These are phyloP conservation scores for Adiantum capillusveneris DNA, from an alignment of 75 land plant genomes.

Conservation along the genomic window DNA sequence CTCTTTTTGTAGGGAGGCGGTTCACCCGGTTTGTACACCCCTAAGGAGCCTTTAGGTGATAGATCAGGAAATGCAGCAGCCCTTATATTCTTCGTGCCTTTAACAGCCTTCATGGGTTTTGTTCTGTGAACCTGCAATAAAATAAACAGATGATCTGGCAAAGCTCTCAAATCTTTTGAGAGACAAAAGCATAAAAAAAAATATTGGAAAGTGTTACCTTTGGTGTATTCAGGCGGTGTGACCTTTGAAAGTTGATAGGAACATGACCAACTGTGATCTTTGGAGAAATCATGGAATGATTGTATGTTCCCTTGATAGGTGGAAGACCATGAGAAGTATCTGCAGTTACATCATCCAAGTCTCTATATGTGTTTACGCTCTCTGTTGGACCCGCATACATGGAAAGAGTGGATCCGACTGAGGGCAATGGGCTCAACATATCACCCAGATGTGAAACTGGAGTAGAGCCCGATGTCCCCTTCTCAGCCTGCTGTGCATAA, in stretches of 20 bases:
- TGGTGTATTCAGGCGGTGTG: constrained; percentile 19
- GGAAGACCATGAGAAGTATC: constrained; percentile 19
- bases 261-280: constrained; percentile 8
- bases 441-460: constrained; percentile 31
- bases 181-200: not conserved
- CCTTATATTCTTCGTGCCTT: constrained; percentile 31
- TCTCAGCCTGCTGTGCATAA: constrained; percentile 16
- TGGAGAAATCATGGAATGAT: constrained; percentile 22
- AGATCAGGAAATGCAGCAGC: constrained; percentile 23
- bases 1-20: constrained; percentile 38
- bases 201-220: constrained; percentile 11
- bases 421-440: constrained; percentile 15
- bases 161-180: not conserved
- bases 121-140: not conserved
- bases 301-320: constrained; percentile 21
- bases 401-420: constrained; percentile 24
- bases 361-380: constrained; percentile 16
- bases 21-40: constrained; percentile 26
- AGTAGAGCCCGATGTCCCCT: constrained; percentile 15
- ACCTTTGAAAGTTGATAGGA: constrained; percentile 9
- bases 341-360: constrained; percentile 6
- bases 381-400: constrained; percentile 11
- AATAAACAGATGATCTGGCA: not conserved
- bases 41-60: constrained; percentile 21
- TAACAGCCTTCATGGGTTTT: constrained; percentile 17